Base-by-base conservation (phyloP, 2,329 filamentous ascomycete genomes). In the Colletotrichum paranaense region DNA sequence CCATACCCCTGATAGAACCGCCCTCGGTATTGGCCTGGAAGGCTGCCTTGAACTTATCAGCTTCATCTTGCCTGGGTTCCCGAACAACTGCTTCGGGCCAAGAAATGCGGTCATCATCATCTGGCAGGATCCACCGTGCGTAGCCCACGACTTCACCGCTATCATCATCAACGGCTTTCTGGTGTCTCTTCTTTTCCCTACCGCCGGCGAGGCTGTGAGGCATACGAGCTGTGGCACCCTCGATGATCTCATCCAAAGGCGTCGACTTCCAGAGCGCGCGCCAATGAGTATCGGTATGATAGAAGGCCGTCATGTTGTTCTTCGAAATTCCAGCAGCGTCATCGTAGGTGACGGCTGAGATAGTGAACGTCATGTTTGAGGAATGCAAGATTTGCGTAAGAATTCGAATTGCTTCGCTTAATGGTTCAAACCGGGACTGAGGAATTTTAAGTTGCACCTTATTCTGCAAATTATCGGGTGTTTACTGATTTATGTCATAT, bases 301-400 rank as follows among this genome's bases (percentile, higher is more conserved):
- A 57, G 24, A 69, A 69, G n/a, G 49, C 67, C 16, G 46, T 49
- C 60, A 65, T 57, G 32, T 57, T 69, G 35, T 46, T 69, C 11
- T 16, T 24, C 2, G 67, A 42, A 14, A 69, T 22, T n/a, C 24
- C 60, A 14, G 32, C 32, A 5, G 67, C 60, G 26, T 69, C 59
- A 1, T 46, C 49, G 35, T 56, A 65, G 19, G 62, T 53, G 11
- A 65, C 53, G 32, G 46, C 59, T 5, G 59, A 69, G n/a, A 69
- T 46, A 14, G 24, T 64, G 32, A 46, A 69, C 8, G 59, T 8
- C 67, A 56, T 66, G 42, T 2, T 49, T n/a, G 1, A 11, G 8
- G 19, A 8, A 22, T n/a, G 19, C 3, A 49, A 49, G 42, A n/a
- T 4, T n/a, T 49, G 19, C 19, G 42, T 19, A n/a, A 7, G 8